Base-by-base conservation (phyloP, 208 protist genomes). In the Leishmania aethiopica region DNA sequence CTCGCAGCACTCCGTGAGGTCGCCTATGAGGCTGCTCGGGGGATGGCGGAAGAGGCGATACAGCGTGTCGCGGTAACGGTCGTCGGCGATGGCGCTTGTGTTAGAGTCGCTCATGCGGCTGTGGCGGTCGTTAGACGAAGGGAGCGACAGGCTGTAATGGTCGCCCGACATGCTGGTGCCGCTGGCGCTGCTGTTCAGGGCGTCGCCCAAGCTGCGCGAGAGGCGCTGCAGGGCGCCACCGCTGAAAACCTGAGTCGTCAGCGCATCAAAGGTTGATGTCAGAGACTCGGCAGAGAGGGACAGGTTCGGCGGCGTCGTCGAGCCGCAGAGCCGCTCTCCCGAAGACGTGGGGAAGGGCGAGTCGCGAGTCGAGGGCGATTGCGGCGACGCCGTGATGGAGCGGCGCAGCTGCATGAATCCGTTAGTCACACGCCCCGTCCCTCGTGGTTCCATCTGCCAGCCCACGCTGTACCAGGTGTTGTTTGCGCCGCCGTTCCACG, bases 41-140 rank as follows among this genome's bases (percentile, higher is more conserved):
- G 85, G 85, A 32, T 77, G 66, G n/a, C 28, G 76, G 40, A 88
- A 88, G 22, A 77, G 77, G 25, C 55, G 55, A 70, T 88, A 88
- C n/a, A 85, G 78, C 19, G 67, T 78, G 42, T 78, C 67, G 7
- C 78, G 82, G 70, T 85, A 81, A 8, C 13, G 62, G 49, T 79
- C 81, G 70, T 84, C 80, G 47, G 70, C 37, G 3, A 72, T 40
- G 11, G 79, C 69, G 22, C 62, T 75, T 32, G 57, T 37, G 22
- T 37, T 32, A 19, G 76, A 62, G 6, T 60, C 35, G 13, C 51
- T 45, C 32, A 35, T 25, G 25, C 15, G n/a, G 7, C 3, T 53
- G 22, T 72, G 42, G 35, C 47, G 4, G 37, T 37, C 15, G 28
- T 40, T 2, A 10, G 57, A n/a, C 3, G 75, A 37, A 5, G 25